Percentiles rank a stretch among this genome's conserved stretches.
These are phyloP conservation scores for Scutellaria minor DNA, from an alignment of 257 asterid species.

Conservation along the genomic window DNA sequence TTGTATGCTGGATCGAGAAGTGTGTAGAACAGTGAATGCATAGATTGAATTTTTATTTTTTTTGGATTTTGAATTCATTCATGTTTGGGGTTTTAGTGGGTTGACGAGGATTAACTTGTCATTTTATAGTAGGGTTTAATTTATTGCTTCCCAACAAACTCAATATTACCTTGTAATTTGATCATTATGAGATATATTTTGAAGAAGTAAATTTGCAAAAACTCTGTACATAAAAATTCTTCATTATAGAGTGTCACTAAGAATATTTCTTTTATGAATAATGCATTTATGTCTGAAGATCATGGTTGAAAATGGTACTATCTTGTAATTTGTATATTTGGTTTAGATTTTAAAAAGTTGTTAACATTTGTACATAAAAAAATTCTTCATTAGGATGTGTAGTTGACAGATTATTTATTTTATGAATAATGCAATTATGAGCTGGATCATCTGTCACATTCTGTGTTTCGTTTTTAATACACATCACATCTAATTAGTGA, in stretches of 20 bases:
- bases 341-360: too few species aligned
- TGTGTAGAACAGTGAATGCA: neutral
- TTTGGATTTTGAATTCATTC: slow-evolving; percentile 5
- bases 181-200: neutral
- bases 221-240: too few species aligned
- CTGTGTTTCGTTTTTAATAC: too few species aligned
- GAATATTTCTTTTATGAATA: neutral
- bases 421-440: too few species aligned
- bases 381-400: too few species aligned
- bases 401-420: too few species aligned
- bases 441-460: too few species aligned
- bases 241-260: too few species aligned
- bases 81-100: slow-evolving; percentile 18
- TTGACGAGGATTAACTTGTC: slow-evolving; percentile 41
- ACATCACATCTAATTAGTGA: too few species aligned
- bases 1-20: neutral
- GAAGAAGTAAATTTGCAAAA: too few species aligned
- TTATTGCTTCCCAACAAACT: too few species aligned
- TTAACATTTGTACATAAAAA: too few species aligned
- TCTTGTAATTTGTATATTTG: slow-evolving; percentile 2
- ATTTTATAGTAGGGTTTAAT: slow-evolving; percentile 5
- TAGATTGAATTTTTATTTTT: neutral
- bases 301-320: neutral
- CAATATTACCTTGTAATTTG: neutral
- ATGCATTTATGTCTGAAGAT: neutral